These are phyloP conservation scores for Fraxinus velutina DNA, from an alignment of 305 asterid genomes.

Conservation along the genomic window DNA sequence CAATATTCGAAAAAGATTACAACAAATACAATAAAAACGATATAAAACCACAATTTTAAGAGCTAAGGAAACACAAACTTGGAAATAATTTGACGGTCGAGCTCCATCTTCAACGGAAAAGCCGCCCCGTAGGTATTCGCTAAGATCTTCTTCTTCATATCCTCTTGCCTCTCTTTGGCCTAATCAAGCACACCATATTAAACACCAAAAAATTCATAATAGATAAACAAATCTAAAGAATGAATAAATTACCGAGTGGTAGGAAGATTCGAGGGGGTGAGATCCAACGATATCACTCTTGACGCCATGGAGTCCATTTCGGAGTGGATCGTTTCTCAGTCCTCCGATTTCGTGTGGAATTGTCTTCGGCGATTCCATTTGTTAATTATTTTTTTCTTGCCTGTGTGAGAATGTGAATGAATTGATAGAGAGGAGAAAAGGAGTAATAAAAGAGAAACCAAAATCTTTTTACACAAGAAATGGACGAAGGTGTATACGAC, in stretches of 20 bases:
- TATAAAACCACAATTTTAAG: neutral
- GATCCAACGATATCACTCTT: conserved; percentile 80
- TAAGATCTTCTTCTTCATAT: neutral
- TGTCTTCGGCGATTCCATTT: conserved; percentile 67
- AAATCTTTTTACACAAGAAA: neutral
- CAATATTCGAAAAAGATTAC: neutral
- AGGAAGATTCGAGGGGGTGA: conserved; percentile 79
- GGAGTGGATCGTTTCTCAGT: conserved; percentile 59
- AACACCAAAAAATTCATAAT: neutral
- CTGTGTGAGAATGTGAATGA: neutral
- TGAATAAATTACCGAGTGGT: conserved; percentile 40
- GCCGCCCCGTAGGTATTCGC: conserved; percentile 73
- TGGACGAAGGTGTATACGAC: neutral
- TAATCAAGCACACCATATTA: neutral
- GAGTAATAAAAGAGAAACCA: neutral
- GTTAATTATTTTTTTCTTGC: neutral
- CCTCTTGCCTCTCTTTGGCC: neutral
- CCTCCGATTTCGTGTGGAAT: conserved; percentile 53
- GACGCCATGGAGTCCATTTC: conserved; percentile 86
- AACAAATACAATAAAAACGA: neutral
- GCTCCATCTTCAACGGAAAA: conserved; percentile 79
- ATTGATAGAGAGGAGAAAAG: neutral
- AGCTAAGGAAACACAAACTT: conserved; percentile 39
- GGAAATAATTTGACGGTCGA: conserved; percentile 82
- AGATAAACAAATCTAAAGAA: neutral